These are phyloP conservation scores for Artemisia tridentata DNA, from an alignment of 129 eudicot genomes.

Conservation along the genomic window DNA sequence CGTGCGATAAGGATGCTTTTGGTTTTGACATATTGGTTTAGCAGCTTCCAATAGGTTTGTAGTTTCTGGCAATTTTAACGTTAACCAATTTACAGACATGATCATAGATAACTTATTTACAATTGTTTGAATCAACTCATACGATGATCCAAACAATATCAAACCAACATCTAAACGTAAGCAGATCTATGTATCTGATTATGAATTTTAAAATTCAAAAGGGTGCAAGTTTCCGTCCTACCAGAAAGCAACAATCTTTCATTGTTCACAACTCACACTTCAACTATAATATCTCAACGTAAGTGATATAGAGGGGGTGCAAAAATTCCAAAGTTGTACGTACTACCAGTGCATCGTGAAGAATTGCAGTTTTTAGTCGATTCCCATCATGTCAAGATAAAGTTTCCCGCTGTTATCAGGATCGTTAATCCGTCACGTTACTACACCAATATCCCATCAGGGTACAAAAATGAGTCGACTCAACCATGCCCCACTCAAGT, in stretches of 20 bases:
- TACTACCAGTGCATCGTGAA: conserved; percentile 11
- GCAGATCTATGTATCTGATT: neutral
- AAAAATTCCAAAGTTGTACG: conserved; percentile 26
- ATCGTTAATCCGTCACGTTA: conserved; percentile 11
- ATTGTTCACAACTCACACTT: conserved; percentile 24
- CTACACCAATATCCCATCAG: conserved; percentile 7
- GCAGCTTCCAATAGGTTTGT: too few relatives aligned
- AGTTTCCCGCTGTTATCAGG: neutral
- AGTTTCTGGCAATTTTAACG: too few relatives aligned
- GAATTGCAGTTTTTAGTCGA: conserved; percentile 3
- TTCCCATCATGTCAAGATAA: conserved; percentile 12
- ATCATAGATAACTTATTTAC: too few relatives aligned
- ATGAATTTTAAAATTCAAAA: conserved; percentile 5
- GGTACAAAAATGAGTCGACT: conserved; percentile 48
- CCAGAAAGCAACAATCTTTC: conserved; percentile 26
- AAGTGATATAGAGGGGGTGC: conserved; percentile 4
- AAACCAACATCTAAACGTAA: neutral
- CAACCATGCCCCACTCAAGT: conserved; percentile 31
- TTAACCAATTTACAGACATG: too few relatives aligned
- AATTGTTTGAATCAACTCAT: too few relatives aligned
- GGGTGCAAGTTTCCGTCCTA: conserved; percentile 23
- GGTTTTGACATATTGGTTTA: too few relatives aligned
- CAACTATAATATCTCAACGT: conserved; percentile 16
- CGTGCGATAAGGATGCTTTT: too few relatives aligned
- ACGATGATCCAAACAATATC: neutral